Base-by-base conservation (phyloP, 768 basidiomycete species). In the Coprinopsis strossmayeri region DNA sequence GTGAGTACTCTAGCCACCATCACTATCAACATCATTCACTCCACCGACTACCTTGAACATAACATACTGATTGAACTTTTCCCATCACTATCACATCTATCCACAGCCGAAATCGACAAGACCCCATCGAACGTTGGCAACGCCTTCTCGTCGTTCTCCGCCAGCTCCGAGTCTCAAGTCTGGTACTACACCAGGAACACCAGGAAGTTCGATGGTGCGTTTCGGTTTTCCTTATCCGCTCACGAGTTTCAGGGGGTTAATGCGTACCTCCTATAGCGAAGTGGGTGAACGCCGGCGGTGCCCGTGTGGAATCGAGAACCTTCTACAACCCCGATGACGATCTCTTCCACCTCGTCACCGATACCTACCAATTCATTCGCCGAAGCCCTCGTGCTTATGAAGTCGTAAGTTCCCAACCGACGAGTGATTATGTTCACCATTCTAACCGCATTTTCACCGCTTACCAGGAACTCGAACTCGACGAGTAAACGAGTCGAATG, bases 281-380 rank as follows among this genome's bases (percentile, higher is more conserved):
- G 24, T 51, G 50, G 50, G 35, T 51, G 21, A 51, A 51, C 50
- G 17, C 24, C 26, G 50, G 50, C 18, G 50, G 50, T 28, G 25
- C 28, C 15, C 25, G 28, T 18, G 34, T 38, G 7, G 43, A 45
- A n/a, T 39, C 44, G 4, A 51, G 40, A 45, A 23, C 23, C 27
- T 51, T 3, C 50, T 51, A 51, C 50, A 38, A 51, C 35, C 44
- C 43, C 21, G 25, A 38, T 18, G 50, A 51, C 17, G 50, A 51
- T 34, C 18, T 51, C 12, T 51, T 51, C 50, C 45, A 51, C 26
- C 37, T 51, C 21, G 50, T 51, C 35, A 40, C 44, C 25, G 50
- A 51, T 27, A n/a, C 21, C 20, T 35, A 23, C 12, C 27, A n/a
- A 15, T 51, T 51, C 45, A 17, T 34, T 10, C 32, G 37, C 23